Evolutionary conservation across 306 rosid genomes (phyloP), one percentile per base, ranked within the genome.

Genomic region (Malus sylvestris): DNA sequence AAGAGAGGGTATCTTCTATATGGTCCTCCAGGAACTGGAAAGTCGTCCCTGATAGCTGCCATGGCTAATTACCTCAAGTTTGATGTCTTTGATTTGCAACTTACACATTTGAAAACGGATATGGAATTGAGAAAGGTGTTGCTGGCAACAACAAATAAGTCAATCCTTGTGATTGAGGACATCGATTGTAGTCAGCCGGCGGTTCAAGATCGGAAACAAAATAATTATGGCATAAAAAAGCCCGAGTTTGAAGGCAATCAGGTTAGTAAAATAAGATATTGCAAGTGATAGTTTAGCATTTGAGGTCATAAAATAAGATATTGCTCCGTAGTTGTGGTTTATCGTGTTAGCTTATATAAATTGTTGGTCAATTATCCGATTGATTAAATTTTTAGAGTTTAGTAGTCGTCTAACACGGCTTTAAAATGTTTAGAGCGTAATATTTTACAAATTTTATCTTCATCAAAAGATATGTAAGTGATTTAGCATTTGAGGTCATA

Each of bases 11-110:
- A 81, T 55, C 65, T 81, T 61, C 65, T 81, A 30, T 66, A 77
- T 62, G 85, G 81, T 23, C 85, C 85, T 8, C 78, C 81, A 1
- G 85, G 79, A 16, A 77, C 85, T 0, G 85, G 81, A 45, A 77
- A 81, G 70, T 76, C 81, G 7, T 72, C 81, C 67, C 30, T 81
- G 52, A 18, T 71, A 16, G 85, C 85, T 44, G 85, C 85, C 55
- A 81, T 81, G 64, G 81, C 85, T 35, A 81, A 81, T 77, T 52
- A 66, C 42, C 78, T 81, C 25, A 77, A 81, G 35, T 81, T 72
- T 16, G 74, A 81, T 66, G 57, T 81, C 57, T 81, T 45, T 81
- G 81, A 81, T 27, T 72, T 81, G 71, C 78, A 81, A 64, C 60
- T 81, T 66, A 72, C 71, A 0, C 63, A 70, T 30, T 27, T 78